These are phyloP conservation scores for Lupinus albus DNA, from an alignment of 306 rosid species.

Conservation along the genomic window DNA sequence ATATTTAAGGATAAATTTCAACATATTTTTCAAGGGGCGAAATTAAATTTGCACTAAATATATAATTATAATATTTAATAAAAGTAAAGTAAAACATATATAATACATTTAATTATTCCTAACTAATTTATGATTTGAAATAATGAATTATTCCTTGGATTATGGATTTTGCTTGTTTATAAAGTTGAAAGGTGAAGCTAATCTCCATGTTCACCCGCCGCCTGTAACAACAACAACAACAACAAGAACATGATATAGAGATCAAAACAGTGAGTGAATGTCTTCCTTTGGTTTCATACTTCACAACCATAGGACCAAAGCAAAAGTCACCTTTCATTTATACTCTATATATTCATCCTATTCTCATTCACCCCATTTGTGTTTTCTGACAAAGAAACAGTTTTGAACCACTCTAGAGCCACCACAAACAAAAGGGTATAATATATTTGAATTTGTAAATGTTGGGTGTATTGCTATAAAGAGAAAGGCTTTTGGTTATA, in stretches of 20 bases:
- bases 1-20: too few species aligned
- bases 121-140: neutral
- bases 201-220: conserved; percentile 55
- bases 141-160: neutral
- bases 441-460: conserved; percentile 28
- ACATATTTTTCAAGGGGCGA: too few species aligned
- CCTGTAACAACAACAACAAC: conserved; percentile 46
- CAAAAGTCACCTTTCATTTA: too few species aligned
- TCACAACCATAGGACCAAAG: conserved; percentile 35
- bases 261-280: conserved; percentile 1
- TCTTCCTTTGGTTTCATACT: neutral
- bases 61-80: too few species aligned
- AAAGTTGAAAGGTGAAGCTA: conserved; percentile 48
- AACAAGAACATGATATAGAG: neutral
- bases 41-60: too few species aligned
- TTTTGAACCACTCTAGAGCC: conserved; percentile 41
- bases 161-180: conserved; percentile 55
- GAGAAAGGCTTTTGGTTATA: conserved; percentile 35
- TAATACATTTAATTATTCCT: too few species aligned
- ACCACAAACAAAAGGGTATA: conserved; percentile 15
- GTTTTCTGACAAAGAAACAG: conserved; percentile 16
- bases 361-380: neutral
- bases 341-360: too few species aligned
- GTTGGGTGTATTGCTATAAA: conserved; percentile 19
- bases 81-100: too few species aligned